These are phyloP conservation scores for Sicyos baderoa DNA, from an alignment of 306 rosid genomes.

Conservation along the genomic window DNA sequence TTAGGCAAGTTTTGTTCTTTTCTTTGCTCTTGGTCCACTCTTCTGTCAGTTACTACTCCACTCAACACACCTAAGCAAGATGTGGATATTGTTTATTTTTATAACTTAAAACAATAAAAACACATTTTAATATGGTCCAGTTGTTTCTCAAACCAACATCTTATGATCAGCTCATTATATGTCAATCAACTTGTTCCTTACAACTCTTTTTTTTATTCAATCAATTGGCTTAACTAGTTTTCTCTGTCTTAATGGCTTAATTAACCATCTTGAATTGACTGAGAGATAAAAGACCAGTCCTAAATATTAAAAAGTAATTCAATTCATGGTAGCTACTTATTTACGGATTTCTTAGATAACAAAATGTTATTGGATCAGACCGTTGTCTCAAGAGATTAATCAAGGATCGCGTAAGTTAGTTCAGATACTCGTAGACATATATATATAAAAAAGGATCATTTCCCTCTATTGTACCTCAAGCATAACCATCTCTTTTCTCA, in stretches of 20 bases:
- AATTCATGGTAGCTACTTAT: no score
- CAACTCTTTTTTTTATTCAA: not conserved
- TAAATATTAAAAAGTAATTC: no score
- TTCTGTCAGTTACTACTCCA: constrained; percentile 34
- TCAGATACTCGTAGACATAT: no score
- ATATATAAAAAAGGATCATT: not conserved
- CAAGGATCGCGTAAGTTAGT: no score
- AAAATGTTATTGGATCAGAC: no score
- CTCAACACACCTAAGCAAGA: constrained; percentile 47
- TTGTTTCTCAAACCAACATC: not conserved
- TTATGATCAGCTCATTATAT: not conserved
- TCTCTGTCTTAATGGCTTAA: not conserved
- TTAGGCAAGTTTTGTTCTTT: constrained; percentile 34
- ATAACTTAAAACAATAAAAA: constrained; percentile 24
- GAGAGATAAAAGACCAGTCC: no score
- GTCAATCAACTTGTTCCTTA: not conserved
- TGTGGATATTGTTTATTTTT: constrained; percentile 25
- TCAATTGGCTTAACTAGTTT: not conserved
- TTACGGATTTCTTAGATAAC: no score
- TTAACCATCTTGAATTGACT: no score
- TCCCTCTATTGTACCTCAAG: no score
- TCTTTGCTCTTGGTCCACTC: constrained; percentile 33
- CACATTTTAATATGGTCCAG: constrained; percentile 10
- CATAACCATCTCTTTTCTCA: not conserved
- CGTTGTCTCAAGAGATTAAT: no score